A percentile compares a stretch with the other conserved stretches of the same genome.
Conservation (phyloP, 2,329 filamentous ascomycete species). For the Fonsecaea nubica region DNA sequence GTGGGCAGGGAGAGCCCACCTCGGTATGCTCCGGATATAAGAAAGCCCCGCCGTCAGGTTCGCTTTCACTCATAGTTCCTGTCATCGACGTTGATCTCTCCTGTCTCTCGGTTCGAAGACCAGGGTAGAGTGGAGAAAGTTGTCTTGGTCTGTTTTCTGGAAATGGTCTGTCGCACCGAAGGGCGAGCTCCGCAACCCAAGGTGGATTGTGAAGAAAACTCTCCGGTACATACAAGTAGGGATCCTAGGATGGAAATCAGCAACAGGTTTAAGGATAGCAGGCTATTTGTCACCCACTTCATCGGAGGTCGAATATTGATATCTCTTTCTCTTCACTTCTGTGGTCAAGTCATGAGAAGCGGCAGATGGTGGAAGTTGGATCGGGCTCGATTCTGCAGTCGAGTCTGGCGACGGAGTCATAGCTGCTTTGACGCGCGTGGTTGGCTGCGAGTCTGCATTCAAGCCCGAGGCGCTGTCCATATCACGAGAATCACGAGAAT, state of each 20-base stretch:
- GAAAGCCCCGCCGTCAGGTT: not conserved
- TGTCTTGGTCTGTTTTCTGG: not conserved
- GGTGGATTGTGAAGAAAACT: not conserved
- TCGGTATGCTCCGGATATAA: not conserved
- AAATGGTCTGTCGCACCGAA: slow-evolving; percentile 9
- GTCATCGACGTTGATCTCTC: slow-evolving; percentile 2
- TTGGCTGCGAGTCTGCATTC: not conserved
- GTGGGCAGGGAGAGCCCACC: not conserved
- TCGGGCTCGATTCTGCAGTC: not conserved
- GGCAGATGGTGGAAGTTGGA: not conserved
- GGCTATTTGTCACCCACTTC: not conserved
- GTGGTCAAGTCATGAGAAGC: not conserved
- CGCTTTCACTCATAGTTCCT: slow-evolving; percentile 11
- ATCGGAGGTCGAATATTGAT: not conserved
- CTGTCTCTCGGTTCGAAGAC: not conserved
- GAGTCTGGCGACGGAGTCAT: slow-evolving; percentile 2
- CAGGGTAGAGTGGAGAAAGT: not conserved
- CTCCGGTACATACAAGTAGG: not conserved
- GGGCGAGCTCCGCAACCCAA: slow-evolving; percentile 28
- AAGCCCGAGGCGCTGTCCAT: slow-evolving; percentile 1
- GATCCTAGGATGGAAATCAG: slow-evolving; percentile 4
- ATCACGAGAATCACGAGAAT: slow-evolving; percentile 8
- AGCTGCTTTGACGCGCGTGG: not conserved
- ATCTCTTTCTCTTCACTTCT: not conserved
- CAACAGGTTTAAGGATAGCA: not conserved